A percentile compares a stretch with the other conserved stretches of the same genome.
These are phyloP conservation scores for Russula compacta DNA, from an alignment of 768 basidiomycete species.

Conservation along the genomic window DNA sequence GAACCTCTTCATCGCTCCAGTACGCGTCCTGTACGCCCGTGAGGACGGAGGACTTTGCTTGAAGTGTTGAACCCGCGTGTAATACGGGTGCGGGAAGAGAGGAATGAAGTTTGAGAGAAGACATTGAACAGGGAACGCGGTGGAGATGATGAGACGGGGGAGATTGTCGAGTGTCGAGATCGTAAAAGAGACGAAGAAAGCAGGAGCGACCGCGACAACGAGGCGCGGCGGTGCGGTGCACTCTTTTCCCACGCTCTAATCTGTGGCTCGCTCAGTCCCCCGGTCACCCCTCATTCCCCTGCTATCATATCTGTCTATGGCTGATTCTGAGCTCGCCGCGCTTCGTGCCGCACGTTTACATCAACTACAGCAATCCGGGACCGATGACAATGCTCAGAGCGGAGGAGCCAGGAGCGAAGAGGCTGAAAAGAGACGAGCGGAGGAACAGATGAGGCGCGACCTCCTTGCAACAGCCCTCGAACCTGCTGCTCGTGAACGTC, in stretches of 20 bases:
- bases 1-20: slow-evolving; percentile 89
- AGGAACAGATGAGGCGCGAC: slow-evolving; percentile 70
- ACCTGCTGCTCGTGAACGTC: slow-evolving; percentile 19
- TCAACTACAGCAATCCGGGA: slow-evolving; percentile 29
- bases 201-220: slow-evolving; percentile 16
- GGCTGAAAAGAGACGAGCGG: slow-evolving; percentile 35
- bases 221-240: slow-evolving; percentile 5
- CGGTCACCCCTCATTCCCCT: neutral
- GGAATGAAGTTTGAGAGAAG: slow-evolving; percentile 48
- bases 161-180: neutral
- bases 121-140: slow-evolving; percentile 29
- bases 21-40: slow-evolving; percentile 95
- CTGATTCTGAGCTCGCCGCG: slow-evolving; percentile 35
- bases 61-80: slow-evolving; percentile 58
- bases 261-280: neutral
- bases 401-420: slow-evolving; percentile 49
- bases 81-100: slow-evolving; percentile 67
- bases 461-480: slow-evolving; percentile 28
- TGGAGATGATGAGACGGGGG: neutral
- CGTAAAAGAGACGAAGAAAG: slow-evolving; percentile 3
- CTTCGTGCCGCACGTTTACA: slow-evolving; percentile 37
- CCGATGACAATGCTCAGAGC: slow-evolving; percentile 17
- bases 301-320: slow-evolving; percentile 5
- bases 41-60: slow-evolving; percentile 78
- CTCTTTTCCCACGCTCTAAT: slow-evolving; percentile 2